Percentiles rank a stretch among this genome's conserved stretches.
Conservation (phyloP, 2,329 filamentous ascomycete genomes). For the Pseudopyrenochaeta lycopersici region DNA sequence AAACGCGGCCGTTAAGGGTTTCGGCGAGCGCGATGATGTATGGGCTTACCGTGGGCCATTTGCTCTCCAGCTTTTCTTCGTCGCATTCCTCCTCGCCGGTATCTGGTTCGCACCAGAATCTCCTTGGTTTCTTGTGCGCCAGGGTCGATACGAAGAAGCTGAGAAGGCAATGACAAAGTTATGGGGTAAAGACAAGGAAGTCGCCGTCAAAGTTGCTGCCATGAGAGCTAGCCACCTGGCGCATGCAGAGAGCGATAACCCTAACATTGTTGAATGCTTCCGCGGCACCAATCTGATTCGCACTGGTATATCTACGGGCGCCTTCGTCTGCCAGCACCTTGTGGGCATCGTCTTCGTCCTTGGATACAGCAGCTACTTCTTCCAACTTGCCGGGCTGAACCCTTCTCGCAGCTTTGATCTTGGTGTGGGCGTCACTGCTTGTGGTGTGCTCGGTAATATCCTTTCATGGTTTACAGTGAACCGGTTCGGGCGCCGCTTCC, state of each 20-base stretch:
- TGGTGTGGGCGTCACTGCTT: slow-evolving; percentile 63
- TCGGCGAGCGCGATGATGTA: slow-evolving; percentile 59
- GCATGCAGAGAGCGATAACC: slow-evolving; percentile 70
- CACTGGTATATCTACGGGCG: slow-evolving; percentile 71
- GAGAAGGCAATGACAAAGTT: slow-evolving; percentile 70
- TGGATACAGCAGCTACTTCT: slow-evolving; percentile 55
- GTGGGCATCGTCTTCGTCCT: slow-evolving; percentile 52
- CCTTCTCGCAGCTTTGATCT: slow-evolving; percentile 49
- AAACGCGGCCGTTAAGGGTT: slow-evolving; percentile 51
- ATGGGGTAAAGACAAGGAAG: slow-evolving; percentile 56
- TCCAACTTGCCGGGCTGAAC: slow-evolving; percentile 52
- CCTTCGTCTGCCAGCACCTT: slow-evolving; percentile 54
- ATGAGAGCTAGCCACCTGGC: slow-evolving; percentile 81
- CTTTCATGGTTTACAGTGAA: slow-evolving; percentile 81
- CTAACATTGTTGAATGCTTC: slow-evolving; percentile 82
- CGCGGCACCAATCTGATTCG: slow-evolving; percentile 76
- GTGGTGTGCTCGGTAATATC: slow-evolving; percentile 78
- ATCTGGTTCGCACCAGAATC: slow-evolving; percentile 73
- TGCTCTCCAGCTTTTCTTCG: slow-evolving; percentile 78
- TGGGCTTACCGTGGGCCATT: slow-evolving; percentile 72
- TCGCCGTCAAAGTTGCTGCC: slow-evolving; percentile 52
- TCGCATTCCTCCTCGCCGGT: slow-evolving; percentile 68
- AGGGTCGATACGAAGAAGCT: slow-evolving; percentile 68
- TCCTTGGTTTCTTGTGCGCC: slow-evolving; percentile 77
- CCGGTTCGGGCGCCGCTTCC: slow-evolving; percentile 74